These are phyloP conservation scores for Aspergillus sp. DNA, from an alignment of 2,329 filamentous ascomycete genomes.

Conservation along the genomic window DNA sequence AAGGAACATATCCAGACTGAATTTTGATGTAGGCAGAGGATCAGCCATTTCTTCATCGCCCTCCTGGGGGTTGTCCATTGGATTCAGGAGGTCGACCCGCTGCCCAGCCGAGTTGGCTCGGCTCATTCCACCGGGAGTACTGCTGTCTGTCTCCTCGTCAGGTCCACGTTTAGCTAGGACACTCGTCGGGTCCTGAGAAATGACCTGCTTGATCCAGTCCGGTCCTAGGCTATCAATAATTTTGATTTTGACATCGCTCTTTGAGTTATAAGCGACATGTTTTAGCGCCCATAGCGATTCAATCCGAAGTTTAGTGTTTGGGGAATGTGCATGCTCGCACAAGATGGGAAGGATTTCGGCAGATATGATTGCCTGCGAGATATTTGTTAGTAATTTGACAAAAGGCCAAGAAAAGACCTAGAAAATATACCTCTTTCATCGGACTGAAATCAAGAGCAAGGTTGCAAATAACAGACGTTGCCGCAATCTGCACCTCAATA, in stretches of 20 bases:
- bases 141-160: constrained; percentile 33
- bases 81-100: constrained; percentile 60
- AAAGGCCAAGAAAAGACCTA: background rate
- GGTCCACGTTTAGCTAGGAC: constrained; percentile 28
- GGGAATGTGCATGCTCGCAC: constrained; percentile 80
- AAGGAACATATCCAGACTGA: constrained; percentile 38
- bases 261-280: constrained; percentile 74
- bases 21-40: constrained; percentile 42
- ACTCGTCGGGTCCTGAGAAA: constrained; percentile 57
- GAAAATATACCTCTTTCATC: constrained; percentile 68
- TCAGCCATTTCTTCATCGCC: constrained; percentile 37
- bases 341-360: constrained; percentile 73
- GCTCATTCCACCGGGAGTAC: constrained; percentile 49
- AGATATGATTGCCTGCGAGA: constrained; percentile 65
- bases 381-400: constrained; percentile 8
- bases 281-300: constrained; percentile 94
- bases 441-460: constrained; percentile 85
- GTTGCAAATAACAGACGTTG: constrained; percentile 82
- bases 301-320: constrained; percentile 73
- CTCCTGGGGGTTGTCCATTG: constrained; percentile 38
- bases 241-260: constrained; percentile 70
- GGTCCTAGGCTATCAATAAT: constrained; percentile 76
- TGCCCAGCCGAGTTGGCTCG: constrained; percentile 61
- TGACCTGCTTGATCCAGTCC: constrained; percentile 77
- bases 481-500: constrained; percentile 78